phyloP scores from a whole-genome alignment of 1,284 basidiomycete genomes.

The Leccinum glutinopallens region DNA sequence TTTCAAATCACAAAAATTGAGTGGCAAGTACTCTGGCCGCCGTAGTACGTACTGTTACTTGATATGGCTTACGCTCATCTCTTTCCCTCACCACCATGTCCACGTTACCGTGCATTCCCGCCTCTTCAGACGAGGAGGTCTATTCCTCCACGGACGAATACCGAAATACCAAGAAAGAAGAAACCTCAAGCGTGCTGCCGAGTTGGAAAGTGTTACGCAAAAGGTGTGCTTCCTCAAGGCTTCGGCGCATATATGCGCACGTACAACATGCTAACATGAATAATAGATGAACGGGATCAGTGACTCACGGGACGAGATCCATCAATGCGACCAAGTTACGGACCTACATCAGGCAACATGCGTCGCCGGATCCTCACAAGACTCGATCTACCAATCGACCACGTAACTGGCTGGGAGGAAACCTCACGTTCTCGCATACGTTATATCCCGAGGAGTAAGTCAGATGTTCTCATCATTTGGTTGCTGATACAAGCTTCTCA shows the following conservation, averaged over 20 bases:
- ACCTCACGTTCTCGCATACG: constrained; percentile 3
- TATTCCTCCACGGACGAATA: too few species aligned
- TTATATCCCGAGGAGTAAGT: constrained; percentile 4
- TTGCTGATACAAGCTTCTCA: neutral
- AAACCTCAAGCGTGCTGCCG: too few species aligned
- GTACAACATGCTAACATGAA: neutral
- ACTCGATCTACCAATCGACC: constrained; percentile 3
- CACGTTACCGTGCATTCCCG: too few species aligned
- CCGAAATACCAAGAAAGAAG: too few species aligned
- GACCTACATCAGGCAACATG: neutral
- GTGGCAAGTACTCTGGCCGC: too few species aligned
- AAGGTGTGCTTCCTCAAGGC: too few species aligned
- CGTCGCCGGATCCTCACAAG: neutral
- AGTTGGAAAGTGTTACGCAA: too few species aligned
- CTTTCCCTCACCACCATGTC: too few species aligned
- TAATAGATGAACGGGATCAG: neutral
- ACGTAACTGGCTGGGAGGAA: neutral
- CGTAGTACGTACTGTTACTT: too few species aligned
- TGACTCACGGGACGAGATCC: neutral
- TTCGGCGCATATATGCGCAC: neutral
- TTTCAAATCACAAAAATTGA: too few species aligned
- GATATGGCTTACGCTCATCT: too few species aligned
- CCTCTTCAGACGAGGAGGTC: too few species aligned
- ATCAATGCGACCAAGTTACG: neutral
- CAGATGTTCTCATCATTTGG: neutral